Evolutionary conservation across 1,139 yeast genomes (phyloP).

Genomic region (Taphrina deformans): DNA sequence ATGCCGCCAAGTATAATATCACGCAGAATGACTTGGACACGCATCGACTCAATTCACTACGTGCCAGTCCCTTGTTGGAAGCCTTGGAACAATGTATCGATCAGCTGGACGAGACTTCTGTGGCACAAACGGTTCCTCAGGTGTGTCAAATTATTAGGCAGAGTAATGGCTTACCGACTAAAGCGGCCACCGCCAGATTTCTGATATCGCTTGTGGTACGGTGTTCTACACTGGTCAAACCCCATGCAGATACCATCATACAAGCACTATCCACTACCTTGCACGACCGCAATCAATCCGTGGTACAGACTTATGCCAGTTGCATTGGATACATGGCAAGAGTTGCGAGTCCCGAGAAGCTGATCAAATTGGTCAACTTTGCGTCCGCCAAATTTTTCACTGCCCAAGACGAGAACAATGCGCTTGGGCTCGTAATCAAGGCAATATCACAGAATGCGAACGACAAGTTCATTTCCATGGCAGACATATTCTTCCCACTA

Average conservation of each 20-base stretch:
- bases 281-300: constrained; percentile 68
- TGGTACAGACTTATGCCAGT: constrained; percentile 73
- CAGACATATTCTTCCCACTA: constrained; percentile 71
- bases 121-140: constrained; percentile 56
- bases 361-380: constrained; percentile 57
- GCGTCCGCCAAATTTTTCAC: constrained; percentile 61
- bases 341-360: constrained; percentile 57
- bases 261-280: constrained; percentile 61
- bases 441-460: constrained; percentile 69
- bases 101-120: constrained; percentile 54
- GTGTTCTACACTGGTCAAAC: constrained; percentile 56
- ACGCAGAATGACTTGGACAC: constrained; percentile 56
- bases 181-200: constrained; percentile 81
- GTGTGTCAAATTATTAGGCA: constrained; percentile 51
- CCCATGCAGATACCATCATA: constrained; percentile 65
- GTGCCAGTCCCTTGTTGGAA: constrained; percentile 85
- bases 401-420: constrained; percentile 48
- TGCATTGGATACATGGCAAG: constrained; percentile 80
- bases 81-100: constrained; percentile 73
- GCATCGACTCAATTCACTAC: constrained; percentile 68
- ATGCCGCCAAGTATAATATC: constrained; percentile 83
- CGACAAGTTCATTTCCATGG: constrained; percentile 64
- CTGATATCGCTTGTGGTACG: constrained; percentile 63
- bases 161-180: constrained; percentile 87
- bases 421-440: constrained; percentile 65